Conservation (phyloP, 148 eudicot species). For the Camellia sinensis region DNA sequence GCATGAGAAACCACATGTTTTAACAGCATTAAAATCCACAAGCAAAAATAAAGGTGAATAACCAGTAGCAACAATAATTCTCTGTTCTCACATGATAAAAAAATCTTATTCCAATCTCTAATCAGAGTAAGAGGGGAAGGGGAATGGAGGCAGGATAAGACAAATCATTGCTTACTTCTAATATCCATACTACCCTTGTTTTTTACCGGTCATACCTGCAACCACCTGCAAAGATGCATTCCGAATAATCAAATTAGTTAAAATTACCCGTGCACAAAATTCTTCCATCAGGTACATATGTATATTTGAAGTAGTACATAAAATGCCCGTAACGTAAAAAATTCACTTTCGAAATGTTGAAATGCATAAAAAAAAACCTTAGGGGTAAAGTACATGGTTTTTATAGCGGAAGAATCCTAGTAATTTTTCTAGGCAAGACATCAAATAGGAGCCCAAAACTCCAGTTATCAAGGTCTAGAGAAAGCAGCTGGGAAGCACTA, state of each 20-base stretch:
- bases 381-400: too few relatives aligned
- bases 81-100: background rate
- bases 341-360: too few relatives aligned
- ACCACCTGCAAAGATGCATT: constrained; percentile 58
- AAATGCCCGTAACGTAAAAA: background rate
- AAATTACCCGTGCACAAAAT: background rate
- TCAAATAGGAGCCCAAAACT: background rate
- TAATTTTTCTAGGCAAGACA: background rate
- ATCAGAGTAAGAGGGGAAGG: background rate
- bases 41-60: constrained; percentile 1
- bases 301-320: background rate
- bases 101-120: constrained; percentile 19
- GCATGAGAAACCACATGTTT: background rate
- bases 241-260: background rate
- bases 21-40: background rate
- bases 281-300: background rate
- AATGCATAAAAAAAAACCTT: too few relatives aligned
- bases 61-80: background rate
- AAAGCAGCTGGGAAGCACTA: too few relatives aligned
- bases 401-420: too few relatives aligned
- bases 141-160: background rate
- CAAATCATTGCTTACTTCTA: constrained; percentile 19
- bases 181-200: constrained; percentile 28
- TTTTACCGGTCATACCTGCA: constrained; percentile 73
- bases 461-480: background rate